Evolutionary conservation across 345 rosid species (phyloP).

Genomic region (Odontarrhena argentea): DNA sequence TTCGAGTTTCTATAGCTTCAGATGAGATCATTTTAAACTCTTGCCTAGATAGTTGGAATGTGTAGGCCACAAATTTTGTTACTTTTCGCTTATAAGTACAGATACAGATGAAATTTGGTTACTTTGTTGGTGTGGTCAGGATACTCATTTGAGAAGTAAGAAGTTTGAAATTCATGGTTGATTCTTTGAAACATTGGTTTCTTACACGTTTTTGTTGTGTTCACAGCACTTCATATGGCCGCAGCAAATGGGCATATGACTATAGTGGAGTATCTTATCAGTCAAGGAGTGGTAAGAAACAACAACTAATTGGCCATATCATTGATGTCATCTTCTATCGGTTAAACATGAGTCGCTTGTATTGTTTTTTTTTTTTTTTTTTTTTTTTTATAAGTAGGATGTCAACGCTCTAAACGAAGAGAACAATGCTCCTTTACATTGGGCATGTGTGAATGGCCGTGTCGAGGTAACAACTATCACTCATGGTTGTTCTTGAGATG

Average conservation of each 20-base stretch:
- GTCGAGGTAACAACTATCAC: conserved; percentile 56
- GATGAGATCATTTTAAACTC: neutral
- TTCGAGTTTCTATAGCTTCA: neutral
- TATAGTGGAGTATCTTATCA: conserved; percentile 72
- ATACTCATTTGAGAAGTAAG: neutral
- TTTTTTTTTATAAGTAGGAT: conserved; percentile 51
- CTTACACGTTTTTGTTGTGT: conserved; percentile 10
- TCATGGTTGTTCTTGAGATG: neutral
- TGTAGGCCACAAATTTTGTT: neutral
- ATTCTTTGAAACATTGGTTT: neutral
- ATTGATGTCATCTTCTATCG: neutral
- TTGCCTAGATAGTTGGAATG: conserved; percentile 5
- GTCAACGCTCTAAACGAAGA: conserved; percentile 67
- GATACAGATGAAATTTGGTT: neutral
- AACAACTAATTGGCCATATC: neutral
- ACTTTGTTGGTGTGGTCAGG: neutral
- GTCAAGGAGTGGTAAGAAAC: conserved; percentile 66
- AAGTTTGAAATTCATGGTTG: neutral
- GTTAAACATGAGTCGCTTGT: neutral
- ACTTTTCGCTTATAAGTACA: neutral
- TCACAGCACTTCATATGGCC: conserved; percentile 93
- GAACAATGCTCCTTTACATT: conserved; percentile 88
- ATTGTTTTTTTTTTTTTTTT: neutral
- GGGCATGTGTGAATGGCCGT: conserved; percentile 90
- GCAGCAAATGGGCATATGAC: conserved; percentile 81